Evolutionary conservation across 345 rosid genomes (phyloP).

Genomic region (Rhizophora apiculata): DNA sequence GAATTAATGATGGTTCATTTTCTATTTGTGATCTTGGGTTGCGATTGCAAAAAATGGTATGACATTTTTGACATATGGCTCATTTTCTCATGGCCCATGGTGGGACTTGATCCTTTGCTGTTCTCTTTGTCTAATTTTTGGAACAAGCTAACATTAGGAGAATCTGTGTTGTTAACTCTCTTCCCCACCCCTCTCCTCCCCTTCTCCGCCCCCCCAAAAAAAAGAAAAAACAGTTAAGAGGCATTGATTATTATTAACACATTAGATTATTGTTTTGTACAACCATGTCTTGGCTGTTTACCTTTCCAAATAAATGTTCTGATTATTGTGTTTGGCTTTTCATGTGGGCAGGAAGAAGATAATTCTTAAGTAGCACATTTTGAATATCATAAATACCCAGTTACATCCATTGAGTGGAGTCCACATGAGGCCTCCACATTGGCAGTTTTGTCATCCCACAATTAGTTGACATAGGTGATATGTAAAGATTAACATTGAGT

Average conservation of each 20-base stretch:
- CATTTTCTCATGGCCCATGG: background rate
- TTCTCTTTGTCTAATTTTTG: background rate
- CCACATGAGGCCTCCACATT: conserved; percentile 83
- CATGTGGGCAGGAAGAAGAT: conserved; percentile 54
- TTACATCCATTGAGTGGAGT: conserved; percentile 96
- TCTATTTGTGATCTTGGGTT: conserved; percentile 86
- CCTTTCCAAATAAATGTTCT: background rate
- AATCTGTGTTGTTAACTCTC: background rate
- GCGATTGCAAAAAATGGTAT: conserved; percentile 23
- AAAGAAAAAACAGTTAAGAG: no score
- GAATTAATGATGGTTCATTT: conserved; percentile 92
- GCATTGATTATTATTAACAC: background rate
- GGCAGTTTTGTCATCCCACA: conserved; percentile 82
- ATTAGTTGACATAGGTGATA: conserved; percentile 73
- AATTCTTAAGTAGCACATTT: conserved; percentile 78
- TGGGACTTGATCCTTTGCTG: background rate
- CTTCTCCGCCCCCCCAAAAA: no score
- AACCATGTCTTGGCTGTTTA: background rate
- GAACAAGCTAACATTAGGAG: background rate
- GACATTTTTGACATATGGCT: background rate
- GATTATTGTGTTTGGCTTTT: background rate
- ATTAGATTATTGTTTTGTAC: background rate
- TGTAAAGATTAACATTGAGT: background rate
- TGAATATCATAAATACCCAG: conserved; percentile 72
- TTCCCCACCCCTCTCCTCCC: no score